Conservation (phyloP, 495 filamentous ascomycete species). For the Rusavskia elegans region DNA sequence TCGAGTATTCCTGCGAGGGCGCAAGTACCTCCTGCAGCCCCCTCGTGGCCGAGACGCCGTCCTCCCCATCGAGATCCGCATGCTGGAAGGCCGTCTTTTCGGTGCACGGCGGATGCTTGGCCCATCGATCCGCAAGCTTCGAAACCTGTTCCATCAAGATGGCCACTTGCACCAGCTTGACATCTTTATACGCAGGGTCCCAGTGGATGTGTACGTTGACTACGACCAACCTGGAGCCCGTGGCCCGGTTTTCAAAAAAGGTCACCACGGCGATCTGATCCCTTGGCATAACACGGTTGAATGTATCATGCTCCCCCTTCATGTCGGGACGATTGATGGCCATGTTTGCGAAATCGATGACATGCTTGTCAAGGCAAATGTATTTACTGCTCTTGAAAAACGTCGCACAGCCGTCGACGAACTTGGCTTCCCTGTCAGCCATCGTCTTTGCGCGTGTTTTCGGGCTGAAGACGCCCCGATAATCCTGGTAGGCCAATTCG, state of each 20-base stretch:
- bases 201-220: conserved; percentile 89
- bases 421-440: conserved; percentile 69
- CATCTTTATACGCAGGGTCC: conserved; percentile 79
- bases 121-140: conserved; percentile 68
- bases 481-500: conserved; percentile 65
- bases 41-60: conserved; percentile 24
- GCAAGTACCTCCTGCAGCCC: conserved; percentile 30
- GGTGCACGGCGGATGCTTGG: conserved; percentile 53
- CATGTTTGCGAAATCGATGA: conserved; percentile 79
- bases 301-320: conserved; percentile 89
- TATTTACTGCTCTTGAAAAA: conserved; percentile 92
- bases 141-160: conserved; percentile 84
- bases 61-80: conserved; percentile 34
- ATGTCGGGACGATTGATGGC: conserved; percentile 89
- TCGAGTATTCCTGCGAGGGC: conserved; percentile 64
- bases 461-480: conserved; percentile 85
- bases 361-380: conserved; percentile 78
- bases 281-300: conserved; percentile 94
- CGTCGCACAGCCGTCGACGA: conserved; percentile 87
- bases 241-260: conserved; percentile 80
- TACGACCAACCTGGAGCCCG: conserved; percentile 76
- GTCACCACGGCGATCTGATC: conserved; percentile 85
- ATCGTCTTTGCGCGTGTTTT: conserved; percentile 79
- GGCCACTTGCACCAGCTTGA: conserved; percentile 87
- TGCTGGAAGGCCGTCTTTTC: conserved; percentile 65